Conservation (phyloP, 2,329 filamentous ascomycete genomes). For the Aureobasidium sp. region DNA sequence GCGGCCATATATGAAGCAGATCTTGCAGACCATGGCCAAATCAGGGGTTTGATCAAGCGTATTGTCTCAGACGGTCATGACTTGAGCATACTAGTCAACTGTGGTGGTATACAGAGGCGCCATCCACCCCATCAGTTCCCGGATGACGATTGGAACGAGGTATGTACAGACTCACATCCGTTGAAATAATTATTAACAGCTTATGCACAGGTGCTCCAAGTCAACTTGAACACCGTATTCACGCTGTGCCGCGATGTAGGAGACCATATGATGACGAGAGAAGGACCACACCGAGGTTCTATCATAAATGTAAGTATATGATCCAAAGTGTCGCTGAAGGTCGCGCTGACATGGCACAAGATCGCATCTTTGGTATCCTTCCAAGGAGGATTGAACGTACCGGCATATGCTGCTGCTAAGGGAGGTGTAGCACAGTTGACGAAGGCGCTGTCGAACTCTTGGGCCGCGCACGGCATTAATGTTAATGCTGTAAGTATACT, state of each 20-base stretch:
- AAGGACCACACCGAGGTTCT: conserved; percentile 51
- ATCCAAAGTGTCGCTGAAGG: background rate
- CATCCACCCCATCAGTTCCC: conserved; percentile 25
- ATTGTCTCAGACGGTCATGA: conserved; percentile 23
- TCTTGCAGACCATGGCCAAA: conserved; percentile 53
- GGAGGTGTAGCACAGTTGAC: conserved; percentile 79
- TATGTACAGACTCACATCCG: background rate
- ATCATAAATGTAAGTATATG: conserved; percentile 64
- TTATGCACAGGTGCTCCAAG: conserved; percentile 61
- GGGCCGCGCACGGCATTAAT: conserved; percentile 68
- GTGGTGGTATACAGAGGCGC: conserved; percentile 26
- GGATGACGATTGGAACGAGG: conserved; percentile 37
- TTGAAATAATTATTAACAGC: background rate
- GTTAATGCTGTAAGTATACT: conserved; percentile 57
- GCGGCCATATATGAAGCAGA: conserved; percentile 65
- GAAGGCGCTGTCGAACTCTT: conserved; percentile 80
- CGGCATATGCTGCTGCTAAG: conserved; percentile 80
- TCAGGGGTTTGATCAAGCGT: conserved; percentile 47
- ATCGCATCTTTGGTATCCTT: conserved; percentile 67
- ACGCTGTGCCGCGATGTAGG: conserved; percentile 68
- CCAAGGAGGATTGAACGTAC: conserved; percentile 81
- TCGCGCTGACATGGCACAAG: conserved; percentile 15
- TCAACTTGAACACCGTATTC: conserved; percentile 80
- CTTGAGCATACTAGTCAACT: conserved; percentile 25
- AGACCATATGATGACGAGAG: conserved; percentile 63